Conservation (phyloP, 176 grass and related monocot genomes). For the Oryza rufipogon region DNA sequence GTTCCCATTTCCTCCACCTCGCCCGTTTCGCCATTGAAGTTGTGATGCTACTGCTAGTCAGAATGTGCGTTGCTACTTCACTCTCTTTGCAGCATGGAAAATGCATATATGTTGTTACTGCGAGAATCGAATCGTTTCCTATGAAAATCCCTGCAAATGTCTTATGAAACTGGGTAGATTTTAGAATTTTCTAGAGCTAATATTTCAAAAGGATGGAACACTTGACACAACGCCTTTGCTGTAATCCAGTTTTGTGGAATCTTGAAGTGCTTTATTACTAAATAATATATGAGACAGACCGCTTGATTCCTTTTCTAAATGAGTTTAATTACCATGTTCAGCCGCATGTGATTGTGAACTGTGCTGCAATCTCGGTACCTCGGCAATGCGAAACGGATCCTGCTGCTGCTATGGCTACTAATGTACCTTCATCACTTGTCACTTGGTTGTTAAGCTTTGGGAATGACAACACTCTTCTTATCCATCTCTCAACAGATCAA, state of each 20-base stretch:
- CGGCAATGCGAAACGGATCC: conserved; percentile 80
- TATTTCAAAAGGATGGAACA: too few species aligned
- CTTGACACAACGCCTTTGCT: background rate
- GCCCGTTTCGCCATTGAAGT: too few species aligned
- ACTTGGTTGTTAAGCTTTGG: conserved; percentile 62
- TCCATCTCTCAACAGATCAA: conserved; percentile 98
- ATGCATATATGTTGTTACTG: too few species aligned
- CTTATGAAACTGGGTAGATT: background rate
- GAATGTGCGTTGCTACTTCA: background rate
- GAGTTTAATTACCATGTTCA: conserved; percentile 28
- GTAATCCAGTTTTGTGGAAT: background rate
- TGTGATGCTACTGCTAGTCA: background rate
- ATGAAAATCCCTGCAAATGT: background rate
- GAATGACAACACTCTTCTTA: conserved; percentile 53
- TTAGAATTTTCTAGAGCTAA: too few species aligned
- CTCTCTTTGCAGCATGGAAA: too few species aligned
- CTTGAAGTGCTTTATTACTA: background rate
- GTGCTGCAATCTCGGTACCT: conserved; percentile 82
- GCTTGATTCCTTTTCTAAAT: background rate
- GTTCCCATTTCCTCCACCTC: too few species aligned
- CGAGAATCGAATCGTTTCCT: background rate
- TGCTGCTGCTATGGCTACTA: conserved; percentile 70
- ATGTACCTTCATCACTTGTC: conserved; percentile 71
- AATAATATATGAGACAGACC: background rate
- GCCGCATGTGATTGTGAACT: conserved; percentile 88